A percentile compares a stretch with the other conserved stretches of the same genome.
These are phyloP conservation scores for Gracilaria caudata DNA, from an alignment of 23 red algal species.

Conservation along the genomic window DNA sequence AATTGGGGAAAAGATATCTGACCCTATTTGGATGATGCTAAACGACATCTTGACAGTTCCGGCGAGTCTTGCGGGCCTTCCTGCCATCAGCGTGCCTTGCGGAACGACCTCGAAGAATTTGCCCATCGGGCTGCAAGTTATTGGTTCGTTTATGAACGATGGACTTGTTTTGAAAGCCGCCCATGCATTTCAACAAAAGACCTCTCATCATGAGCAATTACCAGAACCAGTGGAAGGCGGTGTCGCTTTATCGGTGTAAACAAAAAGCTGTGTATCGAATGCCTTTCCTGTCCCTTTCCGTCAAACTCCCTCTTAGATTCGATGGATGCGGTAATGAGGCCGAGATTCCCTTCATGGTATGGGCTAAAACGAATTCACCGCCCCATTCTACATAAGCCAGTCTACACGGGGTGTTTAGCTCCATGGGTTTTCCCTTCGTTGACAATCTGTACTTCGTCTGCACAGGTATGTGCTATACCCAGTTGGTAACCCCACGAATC, in stretches of 20 bases:
- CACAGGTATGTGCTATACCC: no score
- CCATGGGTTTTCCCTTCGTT: no score
- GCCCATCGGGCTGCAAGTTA: constrained; percentile 88
- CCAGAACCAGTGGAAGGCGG: constrained; percentile 5
- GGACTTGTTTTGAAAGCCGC: constrained; percentile 77
- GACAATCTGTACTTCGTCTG: no score
- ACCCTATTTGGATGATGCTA: constrained; percentile 80
- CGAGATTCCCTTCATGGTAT: neutral
- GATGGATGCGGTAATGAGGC: neutral
- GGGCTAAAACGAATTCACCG: no score
- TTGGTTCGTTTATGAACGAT: constrained; percentile 76
- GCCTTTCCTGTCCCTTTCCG: neutral
- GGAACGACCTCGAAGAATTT: constrained; percentile 40
- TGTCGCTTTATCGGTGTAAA: constrained; percentile 13
- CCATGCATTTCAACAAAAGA: constrained; percentile 80
- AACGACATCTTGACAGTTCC: constrained; percentile 87
- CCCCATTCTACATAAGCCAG: no score
- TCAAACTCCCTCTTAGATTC: neutral
- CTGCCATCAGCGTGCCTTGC: constrained; percentile 83
- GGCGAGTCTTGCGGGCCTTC: constrained; percentile 84
- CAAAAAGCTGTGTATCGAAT: neutral
- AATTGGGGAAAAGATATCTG: constrained; percentile 68
- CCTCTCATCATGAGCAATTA: constrained; percentile 52
- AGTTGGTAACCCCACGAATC: no score
- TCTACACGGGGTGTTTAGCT: no score